phyloP scores from a whole-genome alignment of 495 filamentous ascomycete species.

The Elasticomyces elasticus region DNA sequence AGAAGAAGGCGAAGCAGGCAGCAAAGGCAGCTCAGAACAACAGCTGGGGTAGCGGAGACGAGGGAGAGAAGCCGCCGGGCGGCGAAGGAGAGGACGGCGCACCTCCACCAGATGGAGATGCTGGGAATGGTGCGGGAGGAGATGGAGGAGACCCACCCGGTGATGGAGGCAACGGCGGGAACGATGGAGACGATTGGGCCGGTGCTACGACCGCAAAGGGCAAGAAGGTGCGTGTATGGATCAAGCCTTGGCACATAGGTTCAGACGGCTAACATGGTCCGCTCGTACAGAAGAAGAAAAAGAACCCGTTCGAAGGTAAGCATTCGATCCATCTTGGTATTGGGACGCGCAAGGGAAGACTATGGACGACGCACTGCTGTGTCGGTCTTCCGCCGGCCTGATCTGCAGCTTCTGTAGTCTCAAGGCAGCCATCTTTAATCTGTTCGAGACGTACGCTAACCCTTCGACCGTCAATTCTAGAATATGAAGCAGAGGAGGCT shows the following conservation, averaged over 20 bases:
- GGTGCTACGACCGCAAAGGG: constrained; percentile 23
- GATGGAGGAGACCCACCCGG: constrained; percentile 27
- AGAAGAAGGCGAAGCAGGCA: constrained; percentile 29
- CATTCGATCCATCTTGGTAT: too few species aligned
- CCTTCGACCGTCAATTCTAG: too few species aligned
- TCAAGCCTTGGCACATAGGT: too few species aligned
- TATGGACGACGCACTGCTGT: too few species aligned
- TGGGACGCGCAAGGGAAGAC: too few species aligned
- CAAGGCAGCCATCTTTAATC: too few species aligned
- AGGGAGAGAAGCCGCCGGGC: constrained; percentile 10
- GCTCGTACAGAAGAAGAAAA: constrained; percentile 27
- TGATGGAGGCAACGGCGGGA: constrained; percentile 24
- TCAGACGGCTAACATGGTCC: too few species aligned
- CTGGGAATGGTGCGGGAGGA: constrained; percentile 14
- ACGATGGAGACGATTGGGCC: constrained; percentile 30
- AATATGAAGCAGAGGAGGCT: constrained; percentile 26
- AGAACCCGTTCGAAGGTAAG: constrained; percentile 18
- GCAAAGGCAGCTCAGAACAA: constrained; percentile 13
- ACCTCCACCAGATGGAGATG: too few species aligned
- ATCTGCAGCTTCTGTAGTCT: too few species aligned
- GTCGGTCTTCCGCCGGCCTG: too few species aligned
- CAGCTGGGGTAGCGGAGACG: constrained; percentile 31
- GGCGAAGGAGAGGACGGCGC: constrained; percentile 26
- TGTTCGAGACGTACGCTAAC: too few species aligned
- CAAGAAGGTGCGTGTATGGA: too few species aligned